Evolutionary conservation across 2,329 filamentous ascomycete species (phyloP).

Genomic region (Venturia asperata): DNA sequence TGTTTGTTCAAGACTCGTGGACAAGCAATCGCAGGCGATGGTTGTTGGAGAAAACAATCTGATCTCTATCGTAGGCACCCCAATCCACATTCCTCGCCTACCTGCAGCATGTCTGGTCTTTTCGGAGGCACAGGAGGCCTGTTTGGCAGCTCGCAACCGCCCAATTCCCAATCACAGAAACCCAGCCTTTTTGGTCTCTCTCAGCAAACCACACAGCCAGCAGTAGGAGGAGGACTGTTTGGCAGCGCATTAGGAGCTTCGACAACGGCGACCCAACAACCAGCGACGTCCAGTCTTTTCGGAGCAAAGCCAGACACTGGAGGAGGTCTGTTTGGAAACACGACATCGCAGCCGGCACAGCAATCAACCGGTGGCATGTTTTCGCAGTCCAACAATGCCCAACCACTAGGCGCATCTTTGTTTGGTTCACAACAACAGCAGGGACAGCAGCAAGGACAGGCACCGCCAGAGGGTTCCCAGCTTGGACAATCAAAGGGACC

Average conservation of each 20-base stretch:
- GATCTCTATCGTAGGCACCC: neutral
- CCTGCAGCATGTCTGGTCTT: conserved; percentile 12
- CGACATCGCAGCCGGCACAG: conserved; percentile 20
- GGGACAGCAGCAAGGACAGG: conserved; percentile 22
- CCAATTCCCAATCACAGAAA: neutral
- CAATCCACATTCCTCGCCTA: neutral
- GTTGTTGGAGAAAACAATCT: neutral
- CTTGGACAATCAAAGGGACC: conserved; percentile 20
- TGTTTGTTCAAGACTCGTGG: neutral
- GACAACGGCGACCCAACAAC: neutral
- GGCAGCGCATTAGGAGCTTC: neutral
- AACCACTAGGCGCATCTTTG: conserved; percentile 15
- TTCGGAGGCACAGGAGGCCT: neutral
- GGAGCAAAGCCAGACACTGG: conserved; percentile 4
- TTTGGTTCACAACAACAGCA: conserved; percentile 19
- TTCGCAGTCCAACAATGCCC: conserved; percentile 15
- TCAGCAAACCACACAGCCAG: conserved; percentile 8
- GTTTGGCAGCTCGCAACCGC: conserved; percentile 8
- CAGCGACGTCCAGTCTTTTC: conserved; percentile 14
- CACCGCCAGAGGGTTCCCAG: conserved; percentile 24
- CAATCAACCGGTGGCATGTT: conserved; percentile 16
- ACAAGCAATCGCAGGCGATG: neutral
- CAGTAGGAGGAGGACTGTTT: conserved; percentile 6
- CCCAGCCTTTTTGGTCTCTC: neutral
- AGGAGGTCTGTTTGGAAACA: conserved; percentile 17